Evolutionary conservation across 257 asterid genomes (phyloP).

Genomic region (Solanum lycopersicoides): DNA sequence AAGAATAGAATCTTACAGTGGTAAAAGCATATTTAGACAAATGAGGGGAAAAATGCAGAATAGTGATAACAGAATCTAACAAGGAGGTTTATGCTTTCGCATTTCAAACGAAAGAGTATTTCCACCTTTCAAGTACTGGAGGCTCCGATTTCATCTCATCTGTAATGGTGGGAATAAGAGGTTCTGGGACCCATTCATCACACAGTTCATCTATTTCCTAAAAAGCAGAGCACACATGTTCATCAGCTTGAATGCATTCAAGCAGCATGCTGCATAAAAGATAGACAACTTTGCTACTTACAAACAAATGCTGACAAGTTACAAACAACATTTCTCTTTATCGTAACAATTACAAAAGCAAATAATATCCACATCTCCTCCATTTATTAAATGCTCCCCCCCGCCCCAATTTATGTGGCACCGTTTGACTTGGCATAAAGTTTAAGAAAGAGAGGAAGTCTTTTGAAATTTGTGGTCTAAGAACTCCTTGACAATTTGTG

Average conservation of each 20-base stretch:
- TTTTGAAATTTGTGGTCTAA: not conserved
- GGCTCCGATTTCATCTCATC: slow-evolving; percentile 70
- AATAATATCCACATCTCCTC: not conserved
- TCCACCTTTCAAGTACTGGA: slow-evolving; percentile 79
- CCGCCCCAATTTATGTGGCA: not conserved
- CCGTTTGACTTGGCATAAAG: not conserved
- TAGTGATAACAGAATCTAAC: not conserved
- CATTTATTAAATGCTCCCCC: not conserved
- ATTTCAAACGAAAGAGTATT: not conserved
- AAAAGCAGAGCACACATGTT: slow-evolving; percentile 14
- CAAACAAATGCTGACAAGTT: not conserved
- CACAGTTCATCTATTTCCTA: slow-evolving; percentile 97
- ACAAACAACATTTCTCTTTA: not conserved
- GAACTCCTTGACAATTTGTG: not conserved
- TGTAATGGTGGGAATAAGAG: slow-evolving; percentile 63
- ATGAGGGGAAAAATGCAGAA: not conserved
- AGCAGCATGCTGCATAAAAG: not conserved
- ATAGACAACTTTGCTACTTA: not conserved
- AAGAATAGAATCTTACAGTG: not conserved
- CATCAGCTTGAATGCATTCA: slow-evolving; percentile 2
- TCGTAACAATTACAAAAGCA: not conserved
- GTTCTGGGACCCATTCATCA: slow-evolving; percentile 91
- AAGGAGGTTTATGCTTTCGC: not conserved
- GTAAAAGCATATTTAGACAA: not conserved
- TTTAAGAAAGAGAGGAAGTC: not conserved